phyloP scores from a whole-genome alignment of 768 basidiomycete genomes.

The Inosperma sp. region DNA sequence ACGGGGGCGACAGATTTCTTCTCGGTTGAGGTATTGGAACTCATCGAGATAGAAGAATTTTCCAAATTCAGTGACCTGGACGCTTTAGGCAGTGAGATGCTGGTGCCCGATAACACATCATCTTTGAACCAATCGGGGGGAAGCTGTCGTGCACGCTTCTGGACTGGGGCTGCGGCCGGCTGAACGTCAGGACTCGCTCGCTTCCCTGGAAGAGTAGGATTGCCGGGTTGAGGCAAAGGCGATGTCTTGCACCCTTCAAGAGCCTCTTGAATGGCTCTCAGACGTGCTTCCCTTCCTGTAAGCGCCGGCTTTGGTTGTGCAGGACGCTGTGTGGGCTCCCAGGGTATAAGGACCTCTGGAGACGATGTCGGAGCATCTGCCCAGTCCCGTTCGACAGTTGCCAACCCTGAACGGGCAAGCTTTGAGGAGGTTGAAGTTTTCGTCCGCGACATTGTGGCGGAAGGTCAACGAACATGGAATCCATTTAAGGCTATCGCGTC shows the following conservation, averaged over 20 bases:
- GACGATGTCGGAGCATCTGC: constrained; percentile 40
- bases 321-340: constrained; percentile 33
- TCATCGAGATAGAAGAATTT: constrained; percentile 14
- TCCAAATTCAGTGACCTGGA: constrained; percentile 11
- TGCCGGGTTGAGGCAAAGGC: constrained; percentile 26
- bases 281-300: constrained; percentile 36
- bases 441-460: neutral
- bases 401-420: constrained; percentile 51
- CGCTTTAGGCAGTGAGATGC: constrained; percentile 22
- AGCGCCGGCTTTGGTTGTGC: constrained; percentile 16
- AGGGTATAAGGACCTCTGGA: constrained; percentile 35
- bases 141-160: constrained; percentile 50
- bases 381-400: constrained; percentile 59
- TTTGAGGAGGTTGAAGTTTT: neutral
- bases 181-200: constrained; percentile 29
- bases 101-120: constrained; percentile 34
- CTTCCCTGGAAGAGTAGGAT: constrained; percentile 35
- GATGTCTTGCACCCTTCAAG: constrained; percentile 31
- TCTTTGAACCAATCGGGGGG: constrained; percentile 47
- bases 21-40: constrained; percentile 17
- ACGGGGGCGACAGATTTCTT: constrained; percentile 24
- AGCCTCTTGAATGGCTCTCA: constrained; percentile 58
- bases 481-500: too few species aligned
- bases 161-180: constrained; percentile 26
- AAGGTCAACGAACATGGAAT: neutral